Conservation (phyloP, 1,284 basidiomycete genomes). For the Heimioporus retisporus region DNA sequence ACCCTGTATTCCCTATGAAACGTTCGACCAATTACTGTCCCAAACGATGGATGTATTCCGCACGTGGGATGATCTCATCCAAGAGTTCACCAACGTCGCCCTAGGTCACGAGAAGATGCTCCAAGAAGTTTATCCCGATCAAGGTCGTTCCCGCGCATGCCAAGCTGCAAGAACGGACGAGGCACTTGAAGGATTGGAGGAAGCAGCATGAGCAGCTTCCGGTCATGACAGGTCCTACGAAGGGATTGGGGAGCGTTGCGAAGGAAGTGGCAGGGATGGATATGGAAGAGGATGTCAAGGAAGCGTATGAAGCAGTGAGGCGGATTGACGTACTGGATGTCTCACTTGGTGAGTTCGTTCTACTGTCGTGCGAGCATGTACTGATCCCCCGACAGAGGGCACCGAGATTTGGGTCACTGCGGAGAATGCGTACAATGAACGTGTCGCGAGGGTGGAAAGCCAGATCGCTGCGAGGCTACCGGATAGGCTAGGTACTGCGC, state of each 20-base stretch:
- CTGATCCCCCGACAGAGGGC: slow-evolving; percentile 61
- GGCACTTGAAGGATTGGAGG: slow-evolving; percentile 93
- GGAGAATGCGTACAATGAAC: slow-evolving; percentile 98
- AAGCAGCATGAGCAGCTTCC: slow-evolving; percentile 99
- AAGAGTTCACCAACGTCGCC: slow-evolving; percentile 98
- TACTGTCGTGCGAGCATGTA: neutral
- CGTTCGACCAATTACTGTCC: slow-evolving; percentile 89
- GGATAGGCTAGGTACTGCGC: slow-evolving; percentile 94
- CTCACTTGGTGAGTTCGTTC: slow-evolving; percentile 70
- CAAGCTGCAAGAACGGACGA: slow-evolving; percentile 90
- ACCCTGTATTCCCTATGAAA: slow-evolving; percentile 94
- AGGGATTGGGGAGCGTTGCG: slow-evolving; percentile 79
- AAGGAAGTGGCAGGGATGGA: slow-evolving; percentile 88
- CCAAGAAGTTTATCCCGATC: slow-evolving; percentile 97
- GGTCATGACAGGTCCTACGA: slow-evolving; percentile 97
- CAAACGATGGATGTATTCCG: slow-evolving; percentile 89
- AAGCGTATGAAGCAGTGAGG: slow-evolving; percentile 96
- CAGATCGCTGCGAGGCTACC: slow-evolving; percentile 96
- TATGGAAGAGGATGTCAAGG: slow-evolving; percentile 98
- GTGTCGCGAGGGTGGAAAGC: slow-evolving; percentile 97
- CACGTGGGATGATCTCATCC: slow-evolving; percentile 97
- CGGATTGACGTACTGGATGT: slow-evolving; percentile 97
- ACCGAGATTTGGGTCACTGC: slow-evolving; percentile 99
- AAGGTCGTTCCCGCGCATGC: slow-evolving; percentile 94
- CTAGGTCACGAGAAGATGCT: slow-evolving; percentile 94